Evolutionary conservation across 768 basidiomycete species (phyloP), one percentile per base, ranked within the genome.

Genomic region (Exidia glandulosa): DNA sequence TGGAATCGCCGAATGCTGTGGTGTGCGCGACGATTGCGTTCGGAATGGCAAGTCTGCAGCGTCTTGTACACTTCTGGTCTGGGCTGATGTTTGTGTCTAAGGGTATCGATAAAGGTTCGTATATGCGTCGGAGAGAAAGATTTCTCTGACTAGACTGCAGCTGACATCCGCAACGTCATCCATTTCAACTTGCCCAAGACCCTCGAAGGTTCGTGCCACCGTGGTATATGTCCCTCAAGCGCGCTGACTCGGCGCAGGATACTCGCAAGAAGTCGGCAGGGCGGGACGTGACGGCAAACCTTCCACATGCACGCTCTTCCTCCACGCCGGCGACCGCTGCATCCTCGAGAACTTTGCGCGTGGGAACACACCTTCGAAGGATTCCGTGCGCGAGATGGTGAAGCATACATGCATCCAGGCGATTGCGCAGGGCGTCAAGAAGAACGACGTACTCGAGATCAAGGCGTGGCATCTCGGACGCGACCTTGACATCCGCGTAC

Each of bases 281-380:
- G 77, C 77, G 1, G 77, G 77, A 6, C 69, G 75, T 23, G 77
- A 78, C 54, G 74, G 74, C 7, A 62, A 73, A 4, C 74, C 69
- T 2, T 79, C 80, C 12, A 69, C 69, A 6, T 81, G 79, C 67
- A 63, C 74, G 16, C 73, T 80, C 72, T 77, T 78, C 64, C 71
- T 80, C 9, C 73, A 70, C 10, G 66, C 75, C 2, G 56, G 63
- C 3, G 80, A 81, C 63, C 71, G 79, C 10, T 75, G 78, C 2
- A 68, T 77, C 32, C 68, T 81, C 25, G 77, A 81, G 63, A 76
- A 78, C 12, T 80, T 81, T 61, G 71, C 67, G 25, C 73, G 79
- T 1, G 79, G 79, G 0, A 78, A 81, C 64, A 81, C 77, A 0
- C 77, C 76, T 56, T 68, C 73, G 0, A 69, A 75, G 66, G 62